Evolutionary conservation across 495 filamentous ascomycete genomes (phyloP).

Genomic region (Neurospora sp.): DNA sequence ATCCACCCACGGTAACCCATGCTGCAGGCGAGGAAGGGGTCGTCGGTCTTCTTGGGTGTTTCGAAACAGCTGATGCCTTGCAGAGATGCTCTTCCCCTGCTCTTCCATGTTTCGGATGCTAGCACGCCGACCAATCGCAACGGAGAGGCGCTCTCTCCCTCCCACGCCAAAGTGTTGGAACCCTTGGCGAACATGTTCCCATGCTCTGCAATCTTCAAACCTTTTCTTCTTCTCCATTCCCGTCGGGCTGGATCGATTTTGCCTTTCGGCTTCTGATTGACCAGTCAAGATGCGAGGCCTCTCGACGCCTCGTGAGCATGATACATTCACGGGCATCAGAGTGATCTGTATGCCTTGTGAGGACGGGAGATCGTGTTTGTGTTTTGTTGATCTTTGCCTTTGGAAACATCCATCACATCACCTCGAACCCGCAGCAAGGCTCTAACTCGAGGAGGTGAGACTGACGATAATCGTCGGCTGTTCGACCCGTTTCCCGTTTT

Average conservation of each 20-base stretch:
- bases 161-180: neutral
- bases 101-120: neutral
- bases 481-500: neutral
- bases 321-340: neutral
- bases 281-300: neutral
- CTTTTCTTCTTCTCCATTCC: neutral
- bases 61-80: slow-evolving; percentile 16
- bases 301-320: neutral
- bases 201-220: neutral
- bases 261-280: neutral
- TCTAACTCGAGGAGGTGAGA: neutral
- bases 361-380: neutral
- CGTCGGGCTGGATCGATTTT: neutral
- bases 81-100: neutral
- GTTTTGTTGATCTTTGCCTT: neutral
- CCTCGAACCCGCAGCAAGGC: neutral
- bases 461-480: neutral
- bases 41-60: slow-evolving; percentile 10
- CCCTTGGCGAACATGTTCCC: neutral
- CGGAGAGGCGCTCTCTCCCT: neutral
- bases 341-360: neutral
- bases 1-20: neutral
- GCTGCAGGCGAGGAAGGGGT: slow-evolving; percentile 5
- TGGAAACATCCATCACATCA: neutral
- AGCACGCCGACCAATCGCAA: neutral